A percentile compares a stretch with the other conserved stretches of the same genome.
phyloP scores from a whole-genome alignment of 2,329 filamentous ascomycete genomes.

The Pseudogymnoascus destructans region DNA sequence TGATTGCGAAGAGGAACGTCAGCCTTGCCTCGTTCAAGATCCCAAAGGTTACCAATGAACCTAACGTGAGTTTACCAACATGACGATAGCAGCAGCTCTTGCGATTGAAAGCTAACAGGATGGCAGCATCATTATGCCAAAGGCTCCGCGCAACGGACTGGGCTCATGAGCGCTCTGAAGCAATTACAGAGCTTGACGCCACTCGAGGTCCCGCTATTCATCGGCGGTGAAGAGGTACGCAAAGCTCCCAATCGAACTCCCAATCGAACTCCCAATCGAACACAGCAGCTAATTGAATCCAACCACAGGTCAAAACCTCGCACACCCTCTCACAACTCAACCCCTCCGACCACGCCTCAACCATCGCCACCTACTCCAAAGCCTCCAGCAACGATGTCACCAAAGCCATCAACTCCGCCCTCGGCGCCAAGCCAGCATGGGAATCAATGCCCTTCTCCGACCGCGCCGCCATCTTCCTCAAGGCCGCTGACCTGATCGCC shows the following conservation, averaged over 20 bases:
- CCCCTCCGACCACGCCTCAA: constrained; percentile 64
- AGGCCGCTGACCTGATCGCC: constrained; percentile 81
- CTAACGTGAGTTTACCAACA: constrained; percentile 58
- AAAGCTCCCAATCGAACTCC: background rate
- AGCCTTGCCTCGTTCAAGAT: constrained; percentile 55
- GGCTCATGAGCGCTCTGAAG: constrained; percentile 61
- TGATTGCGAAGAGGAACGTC: background rate
- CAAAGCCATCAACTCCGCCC: constrained; percentile 67
- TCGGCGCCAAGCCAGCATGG: constrained; percentile 79
- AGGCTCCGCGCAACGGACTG: constrained; percentile 65
- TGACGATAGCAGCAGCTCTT: background rate
- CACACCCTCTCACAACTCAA: constrained; percentile 60
- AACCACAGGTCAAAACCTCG: constrained; percentile 48
- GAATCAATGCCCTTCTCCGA: constrained; percentile 78
- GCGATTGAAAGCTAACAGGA: constrained; percentile 11
- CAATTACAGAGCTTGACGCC: constrained; percentile 54
- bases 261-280: background rate
- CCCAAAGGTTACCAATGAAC: constrained; percentile 79
- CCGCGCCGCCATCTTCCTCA: constrained; percentile 84
- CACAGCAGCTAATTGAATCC: background rate
- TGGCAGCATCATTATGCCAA: constrained; percentile 76
- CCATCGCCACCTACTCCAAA: constrained; percentile 73
- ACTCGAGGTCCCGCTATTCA: constrained; percentile 66
- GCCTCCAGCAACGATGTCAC: constrained; percentile 65
- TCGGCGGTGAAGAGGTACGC: constrained; percentile 67